Conservation (phyloP, 164 flowering plant genomes). For the Tinospora cordifolia region DNA sequence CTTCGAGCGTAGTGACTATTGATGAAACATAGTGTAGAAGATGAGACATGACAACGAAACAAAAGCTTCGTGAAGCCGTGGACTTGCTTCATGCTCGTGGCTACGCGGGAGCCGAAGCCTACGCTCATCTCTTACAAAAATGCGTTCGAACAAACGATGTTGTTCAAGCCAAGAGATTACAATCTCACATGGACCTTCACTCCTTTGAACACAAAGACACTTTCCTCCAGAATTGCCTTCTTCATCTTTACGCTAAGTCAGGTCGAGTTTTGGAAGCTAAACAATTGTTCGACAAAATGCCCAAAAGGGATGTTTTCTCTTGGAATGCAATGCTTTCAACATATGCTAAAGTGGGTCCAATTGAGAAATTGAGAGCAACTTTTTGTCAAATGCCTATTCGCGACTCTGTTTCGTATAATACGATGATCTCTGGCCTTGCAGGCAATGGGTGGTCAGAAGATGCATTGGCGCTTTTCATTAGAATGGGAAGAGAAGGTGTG, state of each 20-base stretch:
- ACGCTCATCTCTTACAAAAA: conserved; percentile 37
- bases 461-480: conserved; percentile 23
- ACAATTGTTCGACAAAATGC: conserved; percentile 25
- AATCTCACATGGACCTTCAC: conserved; percentile 43
- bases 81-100: conserved; percentile 30
- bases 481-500: conserved; percentile 32
- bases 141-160: conserved; percentile 34
- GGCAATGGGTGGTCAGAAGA: conserved; percentile 25
- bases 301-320: conserved; percentile 20
- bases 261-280: conserved; percentile 19
- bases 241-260: conserved; percentile 29
- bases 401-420: conserved; percentile 26
- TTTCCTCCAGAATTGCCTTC: conserved; percentile 36
- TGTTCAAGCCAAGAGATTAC: conserved; percentile 36
- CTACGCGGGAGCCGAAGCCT: conserved; percentile 22
- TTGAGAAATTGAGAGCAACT: conserved; percentile 7
- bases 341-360: conserved; percentile 15
- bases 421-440: conserved; percentile 34
- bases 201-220: conserved; percentile 26
- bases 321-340: conserved; percentile 24
- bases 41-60: conserved; percentile 25
- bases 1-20: too few relatives aligned
- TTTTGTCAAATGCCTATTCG: conserved; percentile 24
- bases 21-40: too few relatives aligned
- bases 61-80: conserved; percentile 33